Evolutionary conservation across 176 grass and related monocot genomes (phyloP), one percentile per base, ranked within the genome.

Genomic region (Tillandsia fasciculata): DNA sequence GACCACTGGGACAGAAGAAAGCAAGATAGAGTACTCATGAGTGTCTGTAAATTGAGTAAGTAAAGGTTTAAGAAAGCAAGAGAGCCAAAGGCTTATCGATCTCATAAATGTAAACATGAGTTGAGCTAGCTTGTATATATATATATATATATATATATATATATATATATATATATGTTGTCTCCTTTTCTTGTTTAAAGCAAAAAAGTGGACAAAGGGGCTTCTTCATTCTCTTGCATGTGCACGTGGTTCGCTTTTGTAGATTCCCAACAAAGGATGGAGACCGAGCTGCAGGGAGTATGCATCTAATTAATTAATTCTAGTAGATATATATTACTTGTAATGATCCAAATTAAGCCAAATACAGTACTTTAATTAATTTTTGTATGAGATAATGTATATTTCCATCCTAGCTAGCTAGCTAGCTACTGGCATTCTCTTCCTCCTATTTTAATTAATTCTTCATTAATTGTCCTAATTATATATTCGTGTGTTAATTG

Each of bases 241-340:
- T 67, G 65, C 65, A 67, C 65, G 65, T 67, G 65, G 7, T 67
- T 67, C 48, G 65, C 65, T 49, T 67, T 42, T 67, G 7, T 49
- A 67, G 33, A 48, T 49, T 49, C 65, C 65, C 65, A 67, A 49
- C 65, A 67, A 67, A 67, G 65, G 11, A 47, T 2, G 2, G 28
- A 67, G 1, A 29, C 8, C 12, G 9, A 67, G 9, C 2, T 42
- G 10, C 15, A 67, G n/a, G 28, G 48, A 61, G 12, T 13, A 20
- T 15, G n/a, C 14, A 57, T 15, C 14, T 15, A 57, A 17, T 15
- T 15, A 57, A 57, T 4, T 15, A 57, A 17, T 15, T 15, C 14
- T 15, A 56, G 13, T 15, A 56, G 13, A n/a, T 14, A 17, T n/a
- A 17, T 17, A 12, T 15, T 57, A 17, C 53, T 15, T 15, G 53